Base-by-base conservation (phyloP, 108 stramenopile genomes). In the Mediolabrus comicus region DNA sequence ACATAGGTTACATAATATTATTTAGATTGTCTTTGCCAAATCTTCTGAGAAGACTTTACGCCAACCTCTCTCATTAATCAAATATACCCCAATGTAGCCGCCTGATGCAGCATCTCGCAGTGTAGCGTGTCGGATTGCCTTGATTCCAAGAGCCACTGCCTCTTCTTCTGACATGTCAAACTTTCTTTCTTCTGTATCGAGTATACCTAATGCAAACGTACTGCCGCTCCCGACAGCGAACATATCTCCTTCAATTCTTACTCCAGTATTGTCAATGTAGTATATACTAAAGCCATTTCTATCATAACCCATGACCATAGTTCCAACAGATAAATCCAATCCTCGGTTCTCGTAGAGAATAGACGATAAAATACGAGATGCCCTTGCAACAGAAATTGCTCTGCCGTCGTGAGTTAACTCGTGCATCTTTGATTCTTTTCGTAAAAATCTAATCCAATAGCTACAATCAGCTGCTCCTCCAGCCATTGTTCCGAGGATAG, bases 401-500 rank as follows among this genome's bases (percentile, higher is more conserved):
- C 68, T 62, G 4, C 89, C 87, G 4, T 76, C 56, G 46, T 79
- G 74, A 2, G 52, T 39, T 49, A 93, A 59, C 62, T 90, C 89
- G 55, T 90, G 74, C 70, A 86, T 33, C 53, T 83, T 80, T 1
- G 95, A 88, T 65, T 87, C 83, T 9, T 84, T 67, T 33, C 81
- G 69, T 7, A 95, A 53, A 29, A 84, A 77, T 12, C 95, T 81
- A 66, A 95, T 91, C 95, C 92, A 93, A 65, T 69, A 84, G 52
- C 72, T 72, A 49, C 95, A 95, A 71, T 95, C 95, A 13, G 92
- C 95, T 14, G 95, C 95, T 4, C 92, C 92, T 14, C 95, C 95
- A 17, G 95, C 95, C 95, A 95, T 95, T 8, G 95, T 95, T 25
- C 92, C 95, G 3, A 95, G 55, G 12, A 92, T 86, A 52, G 85